Evolutionary conservation across 805 yeast species (phyloP), one percentile per base, ranked within the genome.

Genomic region (Candida alai): DNA sequence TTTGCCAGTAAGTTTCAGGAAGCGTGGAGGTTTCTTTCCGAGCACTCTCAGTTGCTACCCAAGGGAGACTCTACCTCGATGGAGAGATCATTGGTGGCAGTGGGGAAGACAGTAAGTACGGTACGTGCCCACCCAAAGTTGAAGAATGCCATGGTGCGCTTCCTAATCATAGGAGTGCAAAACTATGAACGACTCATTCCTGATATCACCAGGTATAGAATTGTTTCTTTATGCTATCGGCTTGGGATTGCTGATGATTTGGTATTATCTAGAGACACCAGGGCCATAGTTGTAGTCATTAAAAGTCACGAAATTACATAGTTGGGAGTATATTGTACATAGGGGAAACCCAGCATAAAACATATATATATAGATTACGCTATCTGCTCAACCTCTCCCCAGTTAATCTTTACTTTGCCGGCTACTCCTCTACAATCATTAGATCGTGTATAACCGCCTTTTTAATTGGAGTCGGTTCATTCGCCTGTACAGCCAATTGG

Each of bases 1-100:
- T 52, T 77, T 41, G 51, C 68, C 4, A 54, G 62, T 17, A 62
- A 72, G 34, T 75, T 75, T 35, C 40, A 62, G 18, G 76, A 72
- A 4, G 45, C 76, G 29, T 76, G 78, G 74, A 54, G 50, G n/a
- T 37, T 34, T 24, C 24, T 33, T 14, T 34, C 22, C n/a, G 20
- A 22, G 11, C 22, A 41, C 31, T 36, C 42, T 4, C 22, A 13
- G 16, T 14, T 37, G 4, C 24, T 32, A 21, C 21, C 27, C 28
- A 37, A 34, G 18, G 26, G 14, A 16, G 7, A 15, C 15, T 5
- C 2, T 6, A 20, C 17, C 9, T 19, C 15, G 19, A 21, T 23
- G 10, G 33, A 31, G 10, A 30, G 24, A 8, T 32, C 17, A 10
- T 4, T 36, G 13, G 18, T 30, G 3, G 39, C 39, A 16, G 27